phyloP scores from a whole-genome alignment of 164 flowering plant genomes.

The Chimonanthus praecox region DNA sequence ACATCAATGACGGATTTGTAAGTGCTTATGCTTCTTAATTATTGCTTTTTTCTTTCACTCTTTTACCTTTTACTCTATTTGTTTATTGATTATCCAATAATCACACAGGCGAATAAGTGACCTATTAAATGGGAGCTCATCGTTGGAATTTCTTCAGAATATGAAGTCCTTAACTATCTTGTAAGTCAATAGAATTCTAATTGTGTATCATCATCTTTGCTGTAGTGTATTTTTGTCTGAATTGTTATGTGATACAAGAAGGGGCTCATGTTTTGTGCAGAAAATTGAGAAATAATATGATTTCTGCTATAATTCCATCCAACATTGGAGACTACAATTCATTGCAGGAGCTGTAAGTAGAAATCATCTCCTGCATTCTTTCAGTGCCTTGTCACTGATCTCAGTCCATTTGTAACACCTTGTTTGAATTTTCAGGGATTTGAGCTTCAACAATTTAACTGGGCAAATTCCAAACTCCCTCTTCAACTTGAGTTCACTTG shows the following conservation, averaged over 20 bases:
- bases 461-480: constrained; percentile 6
- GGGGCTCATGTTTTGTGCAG: constrained; percentile 25
- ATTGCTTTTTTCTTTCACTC: not conserved
- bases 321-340: constrained; percentile 38
- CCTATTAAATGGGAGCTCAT: constrained; percentile 56
- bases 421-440: constrained; percentile 7
- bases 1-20: constrained; percentile 52
- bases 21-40: constrained; percentile 19
- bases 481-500: constrained; percentile 6
- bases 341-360: constrained; percentile 49
- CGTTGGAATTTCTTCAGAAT: constrained; percentile 35
- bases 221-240: not conserved
- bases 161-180: constrained; percentile 24
- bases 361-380: too few species aligned
- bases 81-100: constrained; percentile 3
- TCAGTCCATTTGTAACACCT: not conserved
- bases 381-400: not conserved
- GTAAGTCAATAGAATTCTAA: constrained; percentile 16
- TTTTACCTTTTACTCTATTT: not conserved
- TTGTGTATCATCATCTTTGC: not conserved
- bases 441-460: constrained; percentile 15
- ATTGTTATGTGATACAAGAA: not conserved
- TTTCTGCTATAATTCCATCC: constrained; percentile 55
- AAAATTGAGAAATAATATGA: constrained; percentile 53
- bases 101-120: constrained; percentile 60